Base-by-base conservation (phyloP, 345 rosid genomes). In the Hibiscus tridactylites region DNA sequence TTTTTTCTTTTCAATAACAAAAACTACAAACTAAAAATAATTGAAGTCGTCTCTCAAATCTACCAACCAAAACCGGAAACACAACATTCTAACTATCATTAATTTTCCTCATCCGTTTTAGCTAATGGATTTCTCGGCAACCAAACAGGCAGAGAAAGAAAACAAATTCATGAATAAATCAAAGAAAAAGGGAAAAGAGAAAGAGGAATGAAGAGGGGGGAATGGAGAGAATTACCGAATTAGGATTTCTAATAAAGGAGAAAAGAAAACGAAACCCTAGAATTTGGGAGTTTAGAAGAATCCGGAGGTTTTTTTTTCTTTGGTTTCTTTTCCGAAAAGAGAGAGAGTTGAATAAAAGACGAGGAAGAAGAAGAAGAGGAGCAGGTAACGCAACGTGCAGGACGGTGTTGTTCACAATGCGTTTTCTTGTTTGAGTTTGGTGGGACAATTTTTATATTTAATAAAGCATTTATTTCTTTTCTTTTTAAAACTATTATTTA, bases 231-330 rank as follows among this genome's bases (percentile, higher is more conserved):
- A n/a, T 29, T 29, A 68, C 71, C 60, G 15, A 39, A 58, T 57
- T 31, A 75, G 65, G 79, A 61, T 70, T 73, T 75, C 72, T 3
- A 49, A 24, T 12, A 58, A 61, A 12, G 59, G 21, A 71, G 21
- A 67, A 74, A 70, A 15, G 37, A 50, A 49, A 73, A 61, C 21
- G 46, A 61, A 61, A 77, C 76, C 83, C 85, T 79, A 60, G 54
- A 71, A 72, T 16, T 71, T 64, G 71, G 79, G 73, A 19, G 44
- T 33, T 68, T n/a, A 58, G 47, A 59, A 49, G 49, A 35, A 19
- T 9, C 24, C 19, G 11, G 71, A 21, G 0, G 0, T 11, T 42
- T 31, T 11, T 19, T 5, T 53, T 17, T 17, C 42, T 17, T n/a
- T 53, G 5, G 0, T n/a, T 50, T 4, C 2, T 7, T 3, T 10